Percentiles rank a stretch among this genome's conserved stretches.
phyloP scores from a whole-genome alignment of 2,329 filamentous ascomycete species.

The Aschersonia sp. region DNA sequence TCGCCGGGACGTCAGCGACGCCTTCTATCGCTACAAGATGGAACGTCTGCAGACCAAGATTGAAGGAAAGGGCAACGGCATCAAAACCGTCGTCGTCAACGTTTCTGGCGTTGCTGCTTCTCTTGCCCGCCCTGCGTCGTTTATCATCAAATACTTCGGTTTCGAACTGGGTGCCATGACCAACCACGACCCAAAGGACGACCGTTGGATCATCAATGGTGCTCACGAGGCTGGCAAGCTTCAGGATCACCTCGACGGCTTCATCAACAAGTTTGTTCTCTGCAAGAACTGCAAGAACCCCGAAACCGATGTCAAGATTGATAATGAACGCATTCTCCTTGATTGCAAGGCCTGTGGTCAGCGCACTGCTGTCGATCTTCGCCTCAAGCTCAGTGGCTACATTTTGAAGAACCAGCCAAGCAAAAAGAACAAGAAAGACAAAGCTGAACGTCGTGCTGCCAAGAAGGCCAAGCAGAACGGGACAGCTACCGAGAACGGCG shows the following conservation, averaged over 20 bases:
- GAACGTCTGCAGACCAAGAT: constrained; percentile 97
- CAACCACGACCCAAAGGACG: constrained; percentile 92
- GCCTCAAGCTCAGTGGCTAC: constrained; percentile 92
- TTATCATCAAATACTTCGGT: constrained; percentile 99
- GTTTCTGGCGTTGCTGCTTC: constrained; percentile 85
- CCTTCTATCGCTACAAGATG: constrained; percentile 99
- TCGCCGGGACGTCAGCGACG: constrained; percentile 92
- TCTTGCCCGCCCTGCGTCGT: constrained; percentile 79
- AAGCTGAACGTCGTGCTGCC: constrained; percentile 80
- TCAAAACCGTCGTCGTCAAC: constrained; percentile 98
- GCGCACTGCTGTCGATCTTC: constrained; percentile 79
- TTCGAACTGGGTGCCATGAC: constrained; percentile 98
- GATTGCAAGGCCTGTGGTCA: constrained; percentile 99
- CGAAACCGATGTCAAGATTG: constrained; percentile 91
- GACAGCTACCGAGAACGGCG: constrained; percentile 40
- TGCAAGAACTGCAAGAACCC: constrained; percentile 99
- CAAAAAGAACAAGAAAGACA: constrained; percentile 94
- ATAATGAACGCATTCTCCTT: constrained; percentile 79
- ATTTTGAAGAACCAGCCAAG: constrained; percentile 83
- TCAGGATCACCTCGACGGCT: constrained; percentile 94
- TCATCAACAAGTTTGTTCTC: constrained; percentile 97
- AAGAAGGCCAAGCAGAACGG: constrained; percentile 74
- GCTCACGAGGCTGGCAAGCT: constrained; percentile 91
- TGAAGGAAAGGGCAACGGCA: constrained; percentile 98
- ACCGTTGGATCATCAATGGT: constrained; percentile 99